Evolutionary conservation across 2,329 filamentous ascomycete species (phyloP), one percentile per base, ranked within the genome.

Genomic region (Fusarium verticillioides): DNA sequence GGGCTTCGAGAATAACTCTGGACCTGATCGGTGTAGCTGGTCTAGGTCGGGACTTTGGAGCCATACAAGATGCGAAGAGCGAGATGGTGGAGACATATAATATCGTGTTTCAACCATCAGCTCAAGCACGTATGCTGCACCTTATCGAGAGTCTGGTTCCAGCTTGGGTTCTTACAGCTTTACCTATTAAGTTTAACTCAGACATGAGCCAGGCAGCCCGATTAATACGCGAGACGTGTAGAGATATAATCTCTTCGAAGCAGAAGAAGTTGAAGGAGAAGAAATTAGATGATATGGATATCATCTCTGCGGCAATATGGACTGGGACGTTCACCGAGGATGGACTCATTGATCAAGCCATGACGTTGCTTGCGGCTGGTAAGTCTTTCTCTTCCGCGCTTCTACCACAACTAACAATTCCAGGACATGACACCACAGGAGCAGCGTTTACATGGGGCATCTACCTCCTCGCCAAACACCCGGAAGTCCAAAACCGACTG

Each of bases 281-380:
- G 65, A 83, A 87, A 63, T 79, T 82, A 19, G 82, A 81, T 2
- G 90, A 90, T 47, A 81, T 89, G 11, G 94, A 97, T 80, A 96
- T 97, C 65, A 85, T 97, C 34, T 94, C 92, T 3, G 92, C 96
- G 0, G 94, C 94, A 16, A 85, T 97, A 50, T 88, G 91, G 78
- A 94, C 90, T 46, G 93, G 92, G 46, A 89, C 86, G 11, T 96
- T 97, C 82, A 88, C 84, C 12, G 93, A 96, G 72, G 92, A 94
- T 54, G 90, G 94, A 67, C 88, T 97, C 12, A 89, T 94, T 39
- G 92, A 96, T 79, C 94, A 97, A 82, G 88, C 96, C 78, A 96
- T 97, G 93, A 96, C 94, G 0, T 96, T 97, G 83, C 88, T 97
- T 9, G 92, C 92, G 0, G 54, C 54, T 28, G 54, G 54, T 58